These are phyloP conservation scores for Thermomucor indicae-seudaticae DNA, from an alignment of 371 early-diverging fungal genomes.

Conservation along the genomic window DNA sequence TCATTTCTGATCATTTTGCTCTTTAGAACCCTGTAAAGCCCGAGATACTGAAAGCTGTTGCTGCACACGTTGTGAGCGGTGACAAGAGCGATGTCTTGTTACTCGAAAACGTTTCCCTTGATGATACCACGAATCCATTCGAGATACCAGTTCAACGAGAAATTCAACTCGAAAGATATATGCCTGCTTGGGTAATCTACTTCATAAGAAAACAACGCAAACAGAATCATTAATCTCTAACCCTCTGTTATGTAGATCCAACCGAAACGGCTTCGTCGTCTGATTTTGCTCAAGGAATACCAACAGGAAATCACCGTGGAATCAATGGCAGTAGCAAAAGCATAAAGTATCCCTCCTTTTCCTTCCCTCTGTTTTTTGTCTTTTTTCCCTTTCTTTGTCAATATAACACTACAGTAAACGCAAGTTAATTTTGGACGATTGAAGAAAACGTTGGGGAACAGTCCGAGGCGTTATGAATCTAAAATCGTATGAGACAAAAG, in stretches of 20 bases:
- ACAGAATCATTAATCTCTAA: background rate
- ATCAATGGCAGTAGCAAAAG: background rate
- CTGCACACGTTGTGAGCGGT: conserved; percentile 77
- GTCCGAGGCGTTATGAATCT: too few species aligned
- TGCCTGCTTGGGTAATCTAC: conserved; percentile 51
- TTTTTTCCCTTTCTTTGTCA: too few species aligned
- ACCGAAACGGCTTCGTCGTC: background rate
- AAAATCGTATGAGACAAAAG: too few species aligned
- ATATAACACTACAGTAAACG: too few species aligned
- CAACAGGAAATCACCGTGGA: background rate
- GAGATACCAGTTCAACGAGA: conserved; percentile 58
- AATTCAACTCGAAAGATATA: conserved; percentile 48
- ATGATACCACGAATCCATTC: conserved; percentile 61
- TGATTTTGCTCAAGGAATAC: background rate
- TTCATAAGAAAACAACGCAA: background rate
- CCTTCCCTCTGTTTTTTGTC: too few species aligned
- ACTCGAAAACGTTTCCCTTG: conserved; percentile 79
- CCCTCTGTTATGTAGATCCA: background rate
- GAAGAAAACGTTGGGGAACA: too few species aligned
- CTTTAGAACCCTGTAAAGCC: conserved; percentile 75
- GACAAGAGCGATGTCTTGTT: conserved; percentile 87
- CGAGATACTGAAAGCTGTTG: conserved; percentile 87
- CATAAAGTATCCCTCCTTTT: too few species aligned
- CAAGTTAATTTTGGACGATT: too few species aligned
- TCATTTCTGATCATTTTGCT: background rate